Percentiles rank a stretch among this genome's conserved stretches.
phyloP scores from a whole-genome alignment of 1,139 yeast species.

The Saccharomyces uvarum region DNA sequence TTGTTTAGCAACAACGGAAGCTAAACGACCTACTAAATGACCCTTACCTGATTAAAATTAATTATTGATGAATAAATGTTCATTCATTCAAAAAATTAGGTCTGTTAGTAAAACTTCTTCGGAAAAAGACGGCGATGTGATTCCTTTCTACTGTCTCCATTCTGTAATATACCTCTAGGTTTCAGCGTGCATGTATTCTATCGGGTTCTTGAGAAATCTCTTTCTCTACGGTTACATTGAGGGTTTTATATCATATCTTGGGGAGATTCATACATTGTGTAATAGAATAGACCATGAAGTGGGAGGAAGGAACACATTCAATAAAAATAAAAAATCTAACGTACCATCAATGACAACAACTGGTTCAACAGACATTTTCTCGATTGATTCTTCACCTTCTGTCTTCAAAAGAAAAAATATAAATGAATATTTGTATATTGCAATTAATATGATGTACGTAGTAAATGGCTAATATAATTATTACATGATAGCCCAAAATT shows the following conservation, averaged over 20 bases:
- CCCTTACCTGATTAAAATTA: slow-evolving; percentile 61
- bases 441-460: not conserved
- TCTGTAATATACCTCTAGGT: too few relatives aligned
- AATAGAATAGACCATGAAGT: not conserved
- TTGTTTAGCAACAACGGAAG: slow-evolving; percentile 97
- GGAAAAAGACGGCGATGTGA: not conserved
- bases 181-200: not conserved
- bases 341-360: slow-evolving; percentile 93
- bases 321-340: slow-evolving; percentile 21
- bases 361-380: slow-evolving; percentile 84
- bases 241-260: not conserved
- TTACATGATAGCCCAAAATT: not conserved
- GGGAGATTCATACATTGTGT: not conserved
- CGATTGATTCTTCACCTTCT: slow-evolving; percentile 14
- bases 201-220: not conserved
- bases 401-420: not conserved
- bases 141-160: not conserved
- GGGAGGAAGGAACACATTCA: not conserved
- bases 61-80: slow-evolving; percentile 1
- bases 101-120: slow-evolving; percentile 9
- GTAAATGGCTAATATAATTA: not conserved
- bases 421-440: not conserved
- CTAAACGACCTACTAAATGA: slow-evolving; percentile 99
- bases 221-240: not conserved
- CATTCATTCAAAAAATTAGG: not conserved